A percentile compares a stretch with the other conserved stretches of the same genome.
These are phyloP conservation scores for Dicorynia guianensis DNA, from an alignment of 306 rosid genomes.

Conservation along the genomic window DNA sequence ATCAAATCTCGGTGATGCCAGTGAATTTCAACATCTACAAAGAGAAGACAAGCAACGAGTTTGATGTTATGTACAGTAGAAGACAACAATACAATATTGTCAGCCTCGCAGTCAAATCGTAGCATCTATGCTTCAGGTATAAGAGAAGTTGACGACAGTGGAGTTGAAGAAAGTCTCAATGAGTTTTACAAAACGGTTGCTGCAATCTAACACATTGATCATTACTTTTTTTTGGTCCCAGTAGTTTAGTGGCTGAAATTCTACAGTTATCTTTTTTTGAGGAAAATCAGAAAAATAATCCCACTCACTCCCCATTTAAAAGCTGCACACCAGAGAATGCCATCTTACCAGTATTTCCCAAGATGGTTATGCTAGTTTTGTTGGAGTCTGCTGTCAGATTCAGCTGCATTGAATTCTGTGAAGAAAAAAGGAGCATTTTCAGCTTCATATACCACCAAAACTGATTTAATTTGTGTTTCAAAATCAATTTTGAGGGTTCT, in stretches of 20 bases:
- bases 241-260: background rate
- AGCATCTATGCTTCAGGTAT: slow-evolving; percentile 12
- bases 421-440: slow-evolving; percentile 10
- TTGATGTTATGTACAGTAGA: slow-evolving; percentile 21
- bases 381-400: slow-evolving; percentile 70
- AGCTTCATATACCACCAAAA: slow-evolving; percentile 28
- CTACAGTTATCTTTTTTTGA: background rate
- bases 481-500: slow-evolving; percentile 14
- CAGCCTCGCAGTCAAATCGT: background rate
- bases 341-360: slow-evolving; percentile 87
- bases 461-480: background rate
- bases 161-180: background rate
- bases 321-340: slow-evolving; percentile 6
- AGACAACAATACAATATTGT: slow-evolving; percentile 22
- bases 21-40: slow-evolving; percentile 71
- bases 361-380: slow-evolving; percentile 74
- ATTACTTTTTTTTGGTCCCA: too few species aligned
- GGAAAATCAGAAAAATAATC: background rate
- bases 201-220: slow-evolving; percentile 9
- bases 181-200: background rate
- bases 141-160: slow-evolving; percentile 10
- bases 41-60: slow-evolving; percentile 31
- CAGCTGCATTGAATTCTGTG: slow-evolving; percentile 66
- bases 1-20: slow-evolving; percentile 63
- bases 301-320: slow-evolving; percentile 12